These are phyloP conservation scores for Dioscorea dumetorum DNA, from an alignment of 106 monocot species.

Conservation along the genomic window DNA sequence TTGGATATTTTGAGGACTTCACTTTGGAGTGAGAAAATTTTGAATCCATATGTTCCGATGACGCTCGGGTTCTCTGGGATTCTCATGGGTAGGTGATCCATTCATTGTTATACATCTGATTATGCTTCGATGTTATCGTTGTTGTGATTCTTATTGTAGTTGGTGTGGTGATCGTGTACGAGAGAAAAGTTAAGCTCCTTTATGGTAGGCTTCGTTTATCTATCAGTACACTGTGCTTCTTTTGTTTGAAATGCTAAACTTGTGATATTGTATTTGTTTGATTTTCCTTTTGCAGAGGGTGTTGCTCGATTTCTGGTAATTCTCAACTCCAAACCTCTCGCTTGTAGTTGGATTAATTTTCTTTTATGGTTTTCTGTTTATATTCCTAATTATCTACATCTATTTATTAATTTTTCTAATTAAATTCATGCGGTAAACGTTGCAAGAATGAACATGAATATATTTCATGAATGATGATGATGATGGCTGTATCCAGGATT, in stretches of 20 bases:
- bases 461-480: too few species aligned
- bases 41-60: slow-evolving; percentile 95
- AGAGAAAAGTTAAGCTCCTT: slow-evolving; percentile 88
- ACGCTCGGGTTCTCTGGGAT: slow-evolving; percentile 88
- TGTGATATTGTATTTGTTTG: too few species aligned
- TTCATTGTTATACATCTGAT: background rate
- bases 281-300: slow-evolving; percentile 49
- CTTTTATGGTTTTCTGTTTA: background rate
- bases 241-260: background rate
- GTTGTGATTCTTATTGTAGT: slow-evolving; percentile 21
- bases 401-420: background rate
- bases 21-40: slow-evolving; percentile 74
- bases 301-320: slow-evolving; percentile 70
- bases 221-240: slow-evolving; percentile 1
- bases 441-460: too few species aligned
- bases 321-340: background rate
- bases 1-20: background rate
- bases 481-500: too few species aligned
- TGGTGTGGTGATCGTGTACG: slow-evolving; percentile 91
- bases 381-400: background rate
- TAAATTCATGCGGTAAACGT: too few species aligned
- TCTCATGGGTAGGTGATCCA: slow-evolving; percentile 68
- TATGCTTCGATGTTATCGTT: background rate
- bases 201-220: slow-evolving; percentile 54
- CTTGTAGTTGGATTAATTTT: too few species aligned